A percentile compares a stretch with the other conserved stretches of the same genome.
Evolutionary conservation across 2,329 filamentous ascomycete species (phyloP).

Genomic region (Xylariaceae sp.): DNA sequence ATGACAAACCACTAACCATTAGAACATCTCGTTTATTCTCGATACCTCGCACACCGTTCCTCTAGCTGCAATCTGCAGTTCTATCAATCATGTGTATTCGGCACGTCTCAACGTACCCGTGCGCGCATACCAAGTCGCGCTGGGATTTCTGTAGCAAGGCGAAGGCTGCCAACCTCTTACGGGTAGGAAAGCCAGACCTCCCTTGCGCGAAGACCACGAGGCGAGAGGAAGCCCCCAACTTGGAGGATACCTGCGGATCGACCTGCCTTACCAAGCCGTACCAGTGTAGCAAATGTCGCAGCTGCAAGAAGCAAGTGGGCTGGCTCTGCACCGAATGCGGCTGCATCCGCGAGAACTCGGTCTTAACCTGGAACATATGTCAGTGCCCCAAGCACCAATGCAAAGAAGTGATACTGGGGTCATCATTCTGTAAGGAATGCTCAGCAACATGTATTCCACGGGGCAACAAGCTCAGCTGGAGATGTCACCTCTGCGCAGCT

Average conservation of each 20-base stretch:
- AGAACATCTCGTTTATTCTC: too few species aligned
- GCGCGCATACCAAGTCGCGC: slow-evolving; percentile 27
- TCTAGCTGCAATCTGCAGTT: not conserved
- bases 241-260: slow-evolving; percentile 30
- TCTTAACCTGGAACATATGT: slow-evolving; percentile 23
- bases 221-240: slow-evolving; percentile 11
- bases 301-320: slow-evolving; percentile 25
- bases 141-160: slow-evolving; percentile 31
- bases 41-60: not conserved
- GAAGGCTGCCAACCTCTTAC: slow-evolving; percentile 22
- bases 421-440: slow-evolving; percentile 21
- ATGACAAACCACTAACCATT: too few species aligned
- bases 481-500: slow-evolving; percentile 19
- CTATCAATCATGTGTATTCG: slow-evolving; percentile 20
- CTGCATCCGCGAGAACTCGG: slow-evolving; percentile 17
- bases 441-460: not conserved
- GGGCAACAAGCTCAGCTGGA: slow-evolving; percentile 14
- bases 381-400: slow-evolving; percentile 23
- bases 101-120: slow-evolving; percentile 32
- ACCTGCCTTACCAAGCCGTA: slow-evolving; percentile 33
- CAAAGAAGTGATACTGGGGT: slow-evolving; percentile 14
- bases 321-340: slow-evolving; percentile 33
- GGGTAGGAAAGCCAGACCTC: not conserved
- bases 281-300: slow-evolving; percentile 29
- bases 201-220: slow-evolving; percentile 18